These are phyloP conservation scores for Babesia ovata DNA, from an alignment of 169 alveolate genomes.

Conservation along the genomic window DNA sequence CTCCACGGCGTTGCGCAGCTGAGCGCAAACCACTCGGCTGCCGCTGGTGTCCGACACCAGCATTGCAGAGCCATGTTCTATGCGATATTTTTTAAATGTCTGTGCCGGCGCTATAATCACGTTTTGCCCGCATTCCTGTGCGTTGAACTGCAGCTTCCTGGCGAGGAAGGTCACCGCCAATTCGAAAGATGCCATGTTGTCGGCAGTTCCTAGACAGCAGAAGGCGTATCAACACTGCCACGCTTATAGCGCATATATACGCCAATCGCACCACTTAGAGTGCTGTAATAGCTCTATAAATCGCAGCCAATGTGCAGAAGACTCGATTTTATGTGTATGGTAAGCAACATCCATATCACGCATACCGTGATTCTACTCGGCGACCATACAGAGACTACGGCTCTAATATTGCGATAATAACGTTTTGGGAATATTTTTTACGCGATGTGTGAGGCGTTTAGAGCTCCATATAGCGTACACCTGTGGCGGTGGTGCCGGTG, in stretches of 20 bases:
- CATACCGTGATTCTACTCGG: too few species aligned
- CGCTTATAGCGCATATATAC: background rate
- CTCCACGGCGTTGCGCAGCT: slow-evolving; percentile 56
- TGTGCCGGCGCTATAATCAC: slow-evolving; percentile 51
- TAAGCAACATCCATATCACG: too few species aligned
- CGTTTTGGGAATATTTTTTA: too few species aligned
- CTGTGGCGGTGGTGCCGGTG: too few species aligned
- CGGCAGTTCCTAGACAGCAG: background rate
- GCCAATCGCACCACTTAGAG: too few species aligned
- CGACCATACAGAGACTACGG: too few species aligned
- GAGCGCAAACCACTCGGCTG: slow-evolving; percentile 10
- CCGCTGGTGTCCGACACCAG: slow-evolving; percentile 4
- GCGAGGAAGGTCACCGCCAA: slow-evolving; percentile 25
- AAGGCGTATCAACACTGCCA: background rate
- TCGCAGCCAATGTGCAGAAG: too few species aligned
- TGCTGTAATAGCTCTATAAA: too few species aligned
- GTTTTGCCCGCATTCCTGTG: slow-evolving; percentile 17
- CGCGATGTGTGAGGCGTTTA: too few species aligned
- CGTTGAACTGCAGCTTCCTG: slow-evolving; percentile 25
- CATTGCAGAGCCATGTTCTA: slow-evolving; percentile 39
- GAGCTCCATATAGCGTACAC: too few species aligned
- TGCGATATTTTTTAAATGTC: slow-evolving; percentile 20
- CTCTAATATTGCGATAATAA: too few species aligned
- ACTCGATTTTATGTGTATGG: too few species aligned
- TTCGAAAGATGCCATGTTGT: slow-evolving; percentile 17